Evolutionary conservation across 225 moss, liverwort and hornwort genomes (phyloP), one percentile per base, ranked within the genome.

Genomic region (Thuidium tamariscinum): DNA sequence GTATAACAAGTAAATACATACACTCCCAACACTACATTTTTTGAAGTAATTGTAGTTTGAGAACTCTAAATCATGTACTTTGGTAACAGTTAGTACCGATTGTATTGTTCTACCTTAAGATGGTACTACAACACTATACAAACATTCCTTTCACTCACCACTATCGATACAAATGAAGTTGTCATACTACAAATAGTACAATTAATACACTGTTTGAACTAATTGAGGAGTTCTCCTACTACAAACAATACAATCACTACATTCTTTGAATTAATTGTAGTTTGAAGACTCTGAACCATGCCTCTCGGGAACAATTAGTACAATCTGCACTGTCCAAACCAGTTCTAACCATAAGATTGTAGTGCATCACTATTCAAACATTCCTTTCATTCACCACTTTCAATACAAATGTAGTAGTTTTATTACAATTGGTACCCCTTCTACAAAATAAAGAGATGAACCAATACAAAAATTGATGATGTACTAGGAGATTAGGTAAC

Each of bases 281-380:
- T 37, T 67, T 0, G 4, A 13, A 0, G 36, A 37, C 42, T 71
- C 0, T 42, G 4, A 16, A 25, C 8, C 1, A 0, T 16, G 5
- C 15, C 25, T 14, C 25, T 41, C 2, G 3, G 1, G 13, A 22
- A 14, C 9, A 34, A 5, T 69, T 41, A 4, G 25, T 14, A 41
- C 3, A 8, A 1, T 27, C 6, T 17, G 17, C 17, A 52, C 51
- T 11, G 13, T 52, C 18, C 49, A 49, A 49, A 49, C 49, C 12
- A 49, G 49, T 17, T 52, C 17, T 1, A 17, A 52, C 52, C 17
- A 17, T 68, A 23, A 67, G 22, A 37, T 67, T 11, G 67, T 67
- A 22, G 4, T 22, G 2, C 22, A 13, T 3, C 12, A 67, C 1
- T 67, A 0, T 37, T 22, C 5, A 13, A 67, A n/a, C 22, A 22